Conservation (phyloP, 441 rosid species). For the Erodium texanum region DNA sequence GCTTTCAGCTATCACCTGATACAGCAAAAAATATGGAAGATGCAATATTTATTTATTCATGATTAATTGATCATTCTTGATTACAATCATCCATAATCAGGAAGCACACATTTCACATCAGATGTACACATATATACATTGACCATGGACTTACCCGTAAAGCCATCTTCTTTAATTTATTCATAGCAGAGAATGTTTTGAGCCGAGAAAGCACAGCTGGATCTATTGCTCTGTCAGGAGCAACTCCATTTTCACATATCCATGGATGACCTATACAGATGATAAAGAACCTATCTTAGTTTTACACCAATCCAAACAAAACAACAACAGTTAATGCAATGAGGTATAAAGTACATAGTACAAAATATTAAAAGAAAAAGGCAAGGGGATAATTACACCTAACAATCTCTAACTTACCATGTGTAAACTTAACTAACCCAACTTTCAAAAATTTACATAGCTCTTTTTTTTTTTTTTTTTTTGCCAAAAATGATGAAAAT, state of each 20-base stretch:
- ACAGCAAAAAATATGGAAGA: conserved; percentile 6
- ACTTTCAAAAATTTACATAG: no score
- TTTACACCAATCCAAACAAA: not conserved
- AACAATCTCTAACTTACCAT: no score
- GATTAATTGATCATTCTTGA: not conserved
- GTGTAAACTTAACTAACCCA: no score
- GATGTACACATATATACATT: not conserved
- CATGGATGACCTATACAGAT: conserved; percentile 78
- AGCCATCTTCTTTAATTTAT: conserved; percentile 96
- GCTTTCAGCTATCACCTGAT: conserved; percentile 96
- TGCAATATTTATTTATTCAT: not conserved
- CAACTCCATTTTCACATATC: conserved; percentile 98
- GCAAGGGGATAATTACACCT: no score
- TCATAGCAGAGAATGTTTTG: conserved; percentile 96
- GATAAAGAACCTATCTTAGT: not conserved
- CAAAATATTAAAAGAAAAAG: not conserved
- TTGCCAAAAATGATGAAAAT: no score
- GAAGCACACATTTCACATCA: not conserved
- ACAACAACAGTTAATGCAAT: not conserved
- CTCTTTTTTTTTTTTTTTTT: no score
- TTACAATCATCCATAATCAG: not conserved
- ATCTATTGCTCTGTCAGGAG: conserved; percentile 92
- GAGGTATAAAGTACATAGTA: not conserved
- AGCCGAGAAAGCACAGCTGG: conserved; percentile 96
- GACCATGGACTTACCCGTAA: conserved; percentile 43